Conservation (phyloP, 2,329 filamentous ascomycete species). For the Trichoderma semiorbis region DNA sequence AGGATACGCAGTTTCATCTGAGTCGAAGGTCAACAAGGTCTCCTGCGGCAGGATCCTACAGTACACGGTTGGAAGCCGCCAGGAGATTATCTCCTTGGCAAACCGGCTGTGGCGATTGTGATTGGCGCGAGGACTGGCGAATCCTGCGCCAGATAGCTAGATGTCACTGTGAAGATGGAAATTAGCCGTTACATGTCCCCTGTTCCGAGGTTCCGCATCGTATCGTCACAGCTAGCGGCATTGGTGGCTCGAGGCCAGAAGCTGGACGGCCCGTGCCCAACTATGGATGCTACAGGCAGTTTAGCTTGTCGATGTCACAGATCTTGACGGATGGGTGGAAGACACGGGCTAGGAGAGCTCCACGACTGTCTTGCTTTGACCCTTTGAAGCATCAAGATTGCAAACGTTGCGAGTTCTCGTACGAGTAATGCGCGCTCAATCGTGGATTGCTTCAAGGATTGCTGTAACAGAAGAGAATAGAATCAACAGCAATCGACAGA, state of each 20-base stretch:
- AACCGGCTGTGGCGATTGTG: background rate
- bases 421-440: background rate
- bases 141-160: background rate
- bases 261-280: constrained; percentile 1
- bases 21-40: background rate
- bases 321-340: constrained; percentile 3
- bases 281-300: background rate
- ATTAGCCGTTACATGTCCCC: background rate
- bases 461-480: background rate
- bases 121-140: background rate
- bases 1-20: background rate
- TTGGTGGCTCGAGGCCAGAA: background rate
- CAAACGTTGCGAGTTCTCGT: background rate
- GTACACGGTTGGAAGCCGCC: background rate
- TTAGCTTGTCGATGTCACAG: constrained; percentile 3
- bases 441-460: background rate
- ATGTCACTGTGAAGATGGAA: background rate
- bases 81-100: background rate
- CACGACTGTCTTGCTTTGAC: background rate
- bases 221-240: background rate
- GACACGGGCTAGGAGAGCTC: background rate
- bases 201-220: background rate
- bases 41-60: background rate
- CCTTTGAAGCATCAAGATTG: background rate
- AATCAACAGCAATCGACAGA: background rate